Evolutionary conservation across 2,329 filamentous ascomycete species (phyloP), one percentile per base, ranked within the genome.

Genomic region (Neonectria ditissima): DNA sequence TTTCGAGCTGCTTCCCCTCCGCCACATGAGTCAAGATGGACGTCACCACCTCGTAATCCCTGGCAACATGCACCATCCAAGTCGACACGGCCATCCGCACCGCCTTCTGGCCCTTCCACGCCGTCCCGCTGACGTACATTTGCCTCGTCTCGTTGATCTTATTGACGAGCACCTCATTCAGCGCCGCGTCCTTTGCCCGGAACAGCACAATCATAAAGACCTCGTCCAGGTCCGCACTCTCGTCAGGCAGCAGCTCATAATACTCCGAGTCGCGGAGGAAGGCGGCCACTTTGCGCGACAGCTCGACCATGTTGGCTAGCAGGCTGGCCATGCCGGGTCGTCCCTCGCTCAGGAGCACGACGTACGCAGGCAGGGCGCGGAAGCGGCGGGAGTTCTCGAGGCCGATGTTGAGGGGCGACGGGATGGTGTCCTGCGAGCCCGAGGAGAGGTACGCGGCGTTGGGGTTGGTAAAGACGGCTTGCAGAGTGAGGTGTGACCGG

Each of bases 341-440:
- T 1, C 95, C 95, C 71, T 96, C 91, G 50, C 91, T 90, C 20
- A 91, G 77, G 2, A 97, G 84, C 0, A 90, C 91, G 11, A 93
- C 90, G 74, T 97, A 97, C 9, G 93, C 91, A 0, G 95, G 94
- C n/a, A 97, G 82, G 0, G 94, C 94, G 56, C 95, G 88, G 81
- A 97, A 97, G 6, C 94, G 90, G 41, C 94, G 89, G 2, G 94
- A 97, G 79, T 97, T 97, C 73, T 97, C 94, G 20, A 97, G 83
- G 20, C 94, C 93, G 60, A 96, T 88, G 78, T 97, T 95, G 16
- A 97, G 81, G 0, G 94, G 94, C 4, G 92, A 94, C n/a, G 90
- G 88, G 65, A 96, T 91, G 73, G 52, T 74, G 65, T 62, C 75
- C 3, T 73, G 72, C 16, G 77, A 76, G 20, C 78, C 77, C 9